Percentiles rank a stretch among this genome's conserved stretches.
These are phyloP conservation scores for Saccharomyces hybrid DNA, from an alignment of 1,139 yeast species.

Conservation along the genomic window DNA sequence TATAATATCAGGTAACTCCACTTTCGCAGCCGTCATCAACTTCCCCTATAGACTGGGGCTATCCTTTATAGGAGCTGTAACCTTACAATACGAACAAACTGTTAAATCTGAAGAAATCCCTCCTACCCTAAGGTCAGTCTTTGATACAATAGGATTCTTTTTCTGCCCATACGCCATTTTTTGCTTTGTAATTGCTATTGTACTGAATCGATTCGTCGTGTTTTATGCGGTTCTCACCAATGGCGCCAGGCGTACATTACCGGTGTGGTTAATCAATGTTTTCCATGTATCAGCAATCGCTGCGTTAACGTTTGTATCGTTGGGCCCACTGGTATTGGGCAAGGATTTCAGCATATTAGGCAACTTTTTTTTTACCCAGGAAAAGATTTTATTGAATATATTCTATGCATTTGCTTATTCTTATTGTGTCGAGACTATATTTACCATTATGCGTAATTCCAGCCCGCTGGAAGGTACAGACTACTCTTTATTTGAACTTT, in stretches of 20 bases:
- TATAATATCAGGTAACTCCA: slow-evolving; percentile 11
- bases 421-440: slow-evolving; percentile 25
- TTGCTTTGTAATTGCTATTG: slow-evolving; percentile 19
- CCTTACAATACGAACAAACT: slow-evolving; percentile 13
- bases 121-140: slow-evolving; percentile 7
- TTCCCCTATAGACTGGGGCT: slow-evolving; percentile 15
- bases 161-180: slow-evolving; percentile 19
- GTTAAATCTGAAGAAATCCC: slow-evolving; percentile 3
- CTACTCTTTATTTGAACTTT: slow-evolving; percentile 26
- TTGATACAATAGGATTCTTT: slow-evolving; percentile 15
- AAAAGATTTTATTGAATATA: not conserved
- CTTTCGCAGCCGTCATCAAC: slow-evolving; percentile 14
- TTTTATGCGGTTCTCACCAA: slow-evolving; percentile 12
- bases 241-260: slow-evolving; percentile 6
- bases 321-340: slow-evolving; percentile 6
- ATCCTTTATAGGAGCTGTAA: slow-evolving; percentile 18
- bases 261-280: slow-evolving; percentile 11
- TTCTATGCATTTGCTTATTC: slow-evolving; percentile 18
- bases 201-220: slow-evolving; percentile 18
- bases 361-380: slow-evolving; percentile 3
- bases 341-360: slow-evolving; percentile 2
- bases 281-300: slow-evolving; percentile 13
- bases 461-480: slow-evolving; percentile 25
- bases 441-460: slow-evolving; percentile 20
- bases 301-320: slow-evolving; percentile 1